Evolutionary conservation across 2,329 filamentous ascomycete genomes (phyloP).

Genomic region (Ophiocordyceps unilateralis): DNA sequence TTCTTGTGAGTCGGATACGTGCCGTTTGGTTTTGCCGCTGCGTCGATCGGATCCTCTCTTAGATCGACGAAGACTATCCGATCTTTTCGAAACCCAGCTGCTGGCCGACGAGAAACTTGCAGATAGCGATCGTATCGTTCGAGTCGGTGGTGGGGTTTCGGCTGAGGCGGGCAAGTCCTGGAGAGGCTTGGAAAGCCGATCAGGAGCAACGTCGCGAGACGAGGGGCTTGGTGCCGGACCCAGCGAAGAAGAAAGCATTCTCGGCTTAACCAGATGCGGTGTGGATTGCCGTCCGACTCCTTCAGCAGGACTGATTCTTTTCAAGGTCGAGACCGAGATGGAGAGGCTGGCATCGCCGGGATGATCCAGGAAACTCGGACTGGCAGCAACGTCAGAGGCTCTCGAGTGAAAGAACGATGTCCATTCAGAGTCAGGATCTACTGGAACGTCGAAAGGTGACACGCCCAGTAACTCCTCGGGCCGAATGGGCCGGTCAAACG

Average conservation of each 20-base stretch:
- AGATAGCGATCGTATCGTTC: conserved; percentile 35
- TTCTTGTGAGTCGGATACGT: conserved; percentile 32
- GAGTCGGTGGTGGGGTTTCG: conserved; percentile 23
- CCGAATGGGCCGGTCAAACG: conserved; percentile 17
- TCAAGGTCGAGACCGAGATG: conserved; percentile 7
- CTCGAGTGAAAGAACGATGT: conserved; percentile 38
- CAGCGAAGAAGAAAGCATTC: conserved; percentile 13
- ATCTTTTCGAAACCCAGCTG: conserved; percentile 36
- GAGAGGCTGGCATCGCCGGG: conserved; percentile 12
- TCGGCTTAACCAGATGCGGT: conserved; percentile 19
- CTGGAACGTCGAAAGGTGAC: conserved; percentile 8
- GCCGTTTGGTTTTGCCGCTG: conserved; percentile 26
- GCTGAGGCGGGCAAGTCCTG: conserved; percentile 8
- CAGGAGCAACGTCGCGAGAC: background rate
- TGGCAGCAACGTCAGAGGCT: conserved; percentile 11
- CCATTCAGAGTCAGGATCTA: conserved; percentile 18
- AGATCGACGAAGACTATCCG: conserved; percentile 35
- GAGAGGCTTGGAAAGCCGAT: conserved; percentile 1
- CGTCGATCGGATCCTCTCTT: conserved; percentile 28
- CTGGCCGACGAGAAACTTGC: conserved; percentile 40
- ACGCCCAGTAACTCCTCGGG: conserved; percentile 13
- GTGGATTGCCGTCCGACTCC: conserved; percentile 8
- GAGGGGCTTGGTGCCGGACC: background rate
- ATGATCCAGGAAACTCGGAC: conserved; percentile 7
- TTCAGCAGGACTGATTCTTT: conserved; percentile 12